Conservation (phyloP, 352 stramenopile species). For the Pythium rhizo-oryzae region DNA sequence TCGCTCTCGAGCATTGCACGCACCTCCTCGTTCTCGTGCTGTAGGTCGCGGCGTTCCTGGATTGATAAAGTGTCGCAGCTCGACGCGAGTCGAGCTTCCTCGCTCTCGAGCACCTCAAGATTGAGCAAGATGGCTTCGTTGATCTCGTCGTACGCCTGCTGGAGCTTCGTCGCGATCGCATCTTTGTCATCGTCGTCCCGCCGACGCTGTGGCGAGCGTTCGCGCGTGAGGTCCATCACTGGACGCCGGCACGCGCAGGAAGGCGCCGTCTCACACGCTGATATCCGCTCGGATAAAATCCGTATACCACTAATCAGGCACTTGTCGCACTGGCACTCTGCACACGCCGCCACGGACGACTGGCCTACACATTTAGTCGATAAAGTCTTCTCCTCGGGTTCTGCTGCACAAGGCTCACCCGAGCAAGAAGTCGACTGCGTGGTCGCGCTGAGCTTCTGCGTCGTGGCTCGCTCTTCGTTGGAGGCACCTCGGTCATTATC, state of each 20-base stretch:
- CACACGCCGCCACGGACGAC: conserved; percentile 13
- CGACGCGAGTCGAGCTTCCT: conserved; percentile 20
- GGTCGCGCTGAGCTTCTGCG: too few relatives aligned
- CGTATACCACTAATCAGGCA: conserved; percentile 27
- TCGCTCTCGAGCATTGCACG: conserved; percentile 38
- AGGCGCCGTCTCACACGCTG: conserved; percentile 3
- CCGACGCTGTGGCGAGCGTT: not conserved
- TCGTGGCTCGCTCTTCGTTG: too few relatives aligned
- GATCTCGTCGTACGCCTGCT: conserved; percentile 14
- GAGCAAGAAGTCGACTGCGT: too few relatives aligned
- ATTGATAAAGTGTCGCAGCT: conserved; percentile 20
- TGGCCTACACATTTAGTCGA: not conserved
- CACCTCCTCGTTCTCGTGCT: conserved; percentile 47
- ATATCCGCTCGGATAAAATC: conserved; percentile 18
- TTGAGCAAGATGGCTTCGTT: conserved; percentile 29
- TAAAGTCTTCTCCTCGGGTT: too few relatives aligned
- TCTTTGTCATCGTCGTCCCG: not conserved
- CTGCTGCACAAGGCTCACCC: too few relatives aligned
- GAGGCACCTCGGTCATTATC: too few relatives aligned
- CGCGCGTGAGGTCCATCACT: conserved; percentile 2
- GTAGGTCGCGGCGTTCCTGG: conserved; percentile 27
- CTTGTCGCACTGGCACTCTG: conserved; percentile 12
- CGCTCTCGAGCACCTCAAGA: conserved; percentile 36
- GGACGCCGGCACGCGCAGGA: not conserved
- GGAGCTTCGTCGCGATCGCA: not conserved